A percentile compares a stretch with the other conserved stretches of the same genome.
These are phyloP conservation scores for Syzygium oleosum DNA, from an alignment of 345 rosid species.

Conservation along the genomic window DNA sequence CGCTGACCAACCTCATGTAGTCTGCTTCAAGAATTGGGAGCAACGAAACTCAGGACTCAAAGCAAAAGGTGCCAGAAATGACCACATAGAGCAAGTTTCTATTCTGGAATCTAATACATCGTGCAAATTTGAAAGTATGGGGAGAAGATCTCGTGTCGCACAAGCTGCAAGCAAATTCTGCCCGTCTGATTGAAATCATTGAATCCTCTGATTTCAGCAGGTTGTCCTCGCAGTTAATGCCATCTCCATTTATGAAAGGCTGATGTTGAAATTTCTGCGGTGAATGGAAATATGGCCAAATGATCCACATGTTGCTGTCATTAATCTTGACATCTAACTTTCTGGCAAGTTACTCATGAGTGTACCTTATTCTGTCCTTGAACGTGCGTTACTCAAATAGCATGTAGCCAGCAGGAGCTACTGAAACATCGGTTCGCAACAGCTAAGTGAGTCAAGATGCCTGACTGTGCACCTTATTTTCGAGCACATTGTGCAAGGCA, in stretches of 20 bases:
- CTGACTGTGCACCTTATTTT: neutral
- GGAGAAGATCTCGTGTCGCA: neutral
- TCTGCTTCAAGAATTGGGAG: neutral
- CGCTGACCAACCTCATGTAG: neutral
- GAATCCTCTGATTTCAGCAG: neutral
- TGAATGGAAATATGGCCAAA: neutral
- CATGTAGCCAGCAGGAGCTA: neutral
- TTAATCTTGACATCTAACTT: neutral
- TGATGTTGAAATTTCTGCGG: neutral
- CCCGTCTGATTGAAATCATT: neutral
- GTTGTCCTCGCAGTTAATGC: neutral
- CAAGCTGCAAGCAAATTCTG: neutral
- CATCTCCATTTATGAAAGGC: neutral
- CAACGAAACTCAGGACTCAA: neutral
- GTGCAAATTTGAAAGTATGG: neutral
- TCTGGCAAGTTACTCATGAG: neutral
- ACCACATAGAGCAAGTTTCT: neutral
- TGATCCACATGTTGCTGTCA: neutral
- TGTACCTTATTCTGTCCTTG: neutral
- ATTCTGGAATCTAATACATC: neutral
- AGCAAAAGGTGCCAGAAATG: neutral
- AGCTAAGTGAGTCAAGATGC: neutral
- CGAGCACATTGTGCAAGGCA: neutral
- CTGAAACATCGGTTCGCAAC: neutral
- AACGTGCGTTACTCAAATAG: neutral